Evolutionary conservation across 2,329 filamentous ascomycete genomes (phyloP), one percentile per base, ranked within the genome.

Genomic region (Aureobasidium sp.): DNA sequence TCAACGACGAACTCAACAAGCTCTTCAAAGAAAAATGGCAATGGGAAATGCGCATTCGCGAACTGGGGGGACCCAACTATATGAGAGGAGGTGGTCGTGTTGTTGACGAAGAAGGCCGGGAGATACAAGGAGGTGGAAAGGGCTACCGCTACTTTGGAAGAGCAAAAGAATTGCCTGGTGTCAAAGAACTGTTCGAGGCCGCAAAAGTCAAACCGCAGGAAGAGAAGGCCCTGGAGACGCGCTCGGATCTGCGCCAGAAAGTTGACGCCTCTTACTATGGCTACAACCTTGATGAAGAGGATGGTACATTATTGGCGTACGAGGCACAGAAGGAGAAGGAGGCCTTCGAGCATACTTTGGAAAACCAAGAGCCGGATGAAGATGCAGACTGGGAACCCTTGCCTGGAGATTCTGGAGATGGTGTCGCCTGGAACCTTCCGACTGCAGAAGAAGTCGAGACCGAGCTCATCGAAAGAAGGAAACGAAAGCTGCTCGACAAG

Each of bases 1-100:
- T 99, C 73, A 99, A 99, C 79, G 94, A 99, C 76, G 94, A 99
- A 77, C 96, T 99, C 81, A 99, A 99, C 81, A 96, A 96, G 78
- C 83, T 96, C 65, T 97, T 99, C 90, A 87, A 91, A 66, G 94
- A 99, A 80, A 99, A 99, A 77, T 91, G 95, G 82, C 92, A 96
- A 84, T 99, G 94, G 94, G 94, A 99, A 80, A 85, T 94, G 69
- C 91, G 97, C 77, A 97, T 99, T 68, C 84, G 92, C 63, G 95
- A 96, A 70, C 75, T 97, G 27, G 94, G 94, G n/a, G 94, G 94
- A 2, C 94, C 94, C 34, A 97, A 97, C 76, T 99, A 97, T 75
- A 96, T 94, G 88, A 83, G 91, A 34, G 81, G 78, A n/a, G 80
- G 80, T 0, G 71, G 79, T 27, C 75, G 80, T 67, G 72, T 83